Conservation (phyloP, 805 yeast species). For the Kluyveromyces starmeri region DNA sequence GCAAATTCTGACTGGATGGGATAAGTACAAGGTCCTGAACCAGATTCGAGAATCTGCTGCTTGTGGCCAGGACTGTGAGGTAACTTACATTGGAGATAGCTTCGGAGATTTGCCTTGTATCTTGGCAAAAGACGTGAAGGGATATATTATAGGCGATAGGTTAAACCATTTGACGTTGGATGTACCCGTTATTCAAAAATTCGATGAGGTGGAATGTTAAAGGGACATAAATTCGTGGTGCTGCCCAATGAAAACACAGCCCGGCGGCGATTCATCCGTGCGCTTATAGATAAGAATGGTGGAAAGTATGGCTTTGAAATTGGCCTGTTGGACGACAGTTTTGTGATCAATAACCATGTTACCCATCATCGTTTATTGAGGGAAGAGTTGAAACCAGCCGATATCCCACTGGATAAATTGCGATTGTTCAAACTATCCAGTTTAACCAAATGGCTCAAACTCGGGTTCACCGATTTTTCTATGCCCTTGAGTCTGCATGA, state of each 20-base stretch:
- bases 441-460: constrained; percentile 14
- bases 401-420: constrained; percentile 7
- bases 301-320: constrained; percentile 11
- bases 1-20: constrained; percentile 20
- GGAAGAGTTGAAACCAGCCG: constrained; percentile 16
- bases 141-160: constrained; percentile 8
- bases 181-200: neutral
- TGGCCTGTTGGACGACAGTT: constrained; percentile 21
- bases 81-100: constrained; percentile 26
- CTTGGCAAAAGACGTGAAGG: constrained; percentile 22
- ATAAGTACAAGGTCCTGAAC: constrained; percentile 16
- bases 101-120: constrained; percentile 24
- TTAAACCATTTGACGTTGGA: neutral
- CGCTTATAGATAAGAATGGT: constrained; percentile 16
- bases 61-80: neutral
- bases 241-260: constrained; percentile 17
- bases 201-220: constrained; percentile 5
- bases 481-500: constrained; percentile 3
- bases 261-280: constrained; percentile 10
- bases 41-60: constrained; percentile 5
- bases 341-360: constrained; percentile 12
- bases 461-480: constrained; percentile 2
- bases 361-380: constrained; percentile 13
- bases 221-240: constrained; percentile 8
- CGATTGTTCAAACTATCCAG: constrained; percentile 1